Conservation (phyloP, 2,329 filamentous ascomycete genomes). For the Trichophyton benhamiae region DNA sequence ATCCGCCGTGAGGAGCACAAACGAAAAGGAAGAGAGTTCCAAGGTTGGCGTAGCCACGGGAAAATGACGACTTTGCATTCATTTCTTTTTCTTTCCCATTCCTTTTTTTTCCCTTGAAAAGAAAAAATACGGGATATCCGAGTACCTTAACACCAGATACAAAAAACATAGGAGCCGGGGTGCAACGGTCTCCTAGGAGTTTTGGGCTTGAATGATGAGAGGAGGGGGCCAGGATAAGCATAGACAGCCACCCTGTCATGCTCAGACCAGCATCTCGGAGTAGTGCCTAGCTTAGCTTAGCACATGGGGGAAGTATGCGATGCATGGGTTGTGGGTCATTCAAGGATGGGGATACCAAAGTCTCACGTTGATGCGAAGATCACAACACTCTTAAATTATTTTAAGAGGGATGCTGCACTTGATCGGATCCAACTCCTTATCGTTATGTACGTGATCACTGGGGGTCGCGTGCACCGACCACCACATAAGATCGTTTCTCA, state of each 20-base stretch:
- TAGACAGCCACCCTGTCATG: slow-evolving; percentile 5
- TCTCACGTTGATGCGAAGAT: slow-evolving; percentile 5
- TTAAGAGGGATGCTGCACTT: not conserved
- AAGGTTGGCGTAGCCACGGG: slow-evolving; percentile 23
- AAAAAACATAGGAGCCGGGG: not conserved
- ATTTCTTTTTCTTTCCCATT: not conserved
- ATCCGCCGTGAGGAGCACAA: slow-evolving; percentile 1
- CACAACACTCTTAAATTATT: slow-evolving; percentile 1
- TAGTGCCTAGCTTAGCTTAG: slow-evolving; percentile 3
- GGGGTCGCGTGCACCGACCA: not conserved
- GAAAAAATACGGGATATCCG: slow-evolving; percentile 4
- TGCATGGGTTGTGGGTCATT: slow-evolving; percentile 4
- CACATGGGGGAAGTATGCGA: slow-evolving; percentile 5
- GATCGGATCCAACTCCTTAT: not conserved
- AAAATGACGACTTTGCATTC: not conserved
- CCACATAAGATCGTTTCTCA: not conserved
- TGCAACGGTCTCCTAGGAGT: not conserved
- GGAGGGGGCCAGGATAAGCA: slow-evolving; percentile 1
- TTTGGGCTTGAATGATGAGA: not conserved
- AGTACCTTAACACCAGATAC: slow-evolving; percentile 1
- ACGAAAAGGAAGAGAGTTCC: slow-evolving; percentile 22
- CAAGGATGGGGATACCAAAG: not conserved
- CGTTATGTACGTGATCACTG: not conserved
- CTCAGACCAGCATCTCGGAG: slow-evolving; percentile 7
- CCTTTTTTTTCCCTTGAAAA: not conserved